Base-by-base conservation (phyloP, 2,329 filamentous ascomycete genomes). In the Sporothrix luriei region DNA sequence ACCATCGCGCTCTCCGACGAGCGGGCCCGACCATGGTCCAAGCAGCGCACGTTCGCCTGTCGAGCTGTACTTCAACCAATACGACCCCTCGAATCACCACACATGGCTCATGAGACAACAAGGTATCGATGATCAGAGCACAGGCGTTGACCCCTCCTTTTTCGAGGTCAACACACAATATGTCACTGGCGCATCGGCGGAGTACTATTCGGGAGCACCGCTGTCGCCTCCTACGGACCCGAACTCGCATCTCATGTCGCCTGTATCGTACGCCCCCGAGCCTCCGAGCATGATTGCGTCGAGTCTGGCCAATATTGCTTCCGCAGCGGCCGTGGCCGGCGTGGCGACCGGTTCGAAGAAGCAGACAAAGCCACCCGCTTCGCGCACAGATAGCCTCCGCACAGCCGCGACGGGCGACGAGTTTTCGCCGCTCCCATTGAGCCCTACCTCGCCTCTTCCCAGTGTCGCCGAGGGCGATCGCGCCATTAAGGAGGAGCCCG, bases 151-250 rank as follows among this genome's bases (percentile, higher is more conserved):
- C 19, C 61, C 68, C 7, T 13, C 43, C n/a, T 51, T 69, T 9
- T 74, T 73, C 33, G 71, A 72, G 21, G 57, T 70, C 40, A 67
- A 72, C 24, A 64, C 69, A 16, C 68, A 74, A 26, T 69, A 75
- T 43, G 67, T 72, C n/a, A 73, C 74, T 11, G 75, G 75, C 24
- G 72, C 72, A 4, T 73, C 74, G n/a, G 75, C 73, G 38, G 73
- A 74, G n/a, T 75, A 75, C 68, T 75, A 75, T 68, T 73, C 74
- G 4, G 73, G 73, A 13, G 73, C 73, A 7, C 75, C 75, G 6
- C 46, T 76, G 16, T 76, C 75, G 19, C 75, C 75, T 0, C 73
- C 74, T 9, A 72, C 64, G 1, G 73, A 73, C 21, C 52, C 70
- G 14, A 66, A 24, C 49, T 70, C 71, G 14, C 38, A 62, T 11